Evolutionary conservation across 805 yeast species (phyloP).

Genomic region (Ogataea parapolymorpha): DNA sequence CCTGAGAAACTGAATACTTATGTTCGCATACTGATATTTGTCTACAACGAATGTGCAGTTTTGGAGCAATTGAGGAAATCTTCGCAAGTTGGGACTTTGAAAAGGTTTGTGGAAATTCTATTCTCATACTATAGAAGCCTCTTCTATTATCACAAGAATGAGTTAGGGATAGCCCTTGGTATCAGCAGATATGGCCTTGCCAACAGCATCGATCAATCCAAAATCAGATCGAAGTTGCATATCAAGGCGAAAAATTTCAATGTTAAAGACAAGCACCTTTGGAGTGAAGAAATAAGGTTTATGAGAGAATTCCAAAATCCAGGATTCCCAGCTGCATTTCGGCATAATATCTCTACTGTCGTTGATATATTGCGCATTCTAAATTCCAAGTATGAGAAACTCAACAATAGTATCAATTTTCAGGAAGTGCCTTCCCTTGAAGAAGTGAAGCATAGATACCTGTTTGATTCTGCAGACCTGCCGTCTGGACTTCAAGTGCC

Average conservation of each 20-base stretch:
- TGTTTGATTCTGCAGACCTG: constrained; percentile 21
- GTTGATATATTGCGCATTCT: constrained; percentile 20
- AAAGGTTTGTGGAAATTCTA: constrained; percentile 18
- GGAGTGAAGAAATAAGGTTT: constrained; percentile 20
- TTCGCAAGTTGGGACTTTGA: neutral
- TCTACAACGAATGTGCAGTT: constrained; percentile 20
- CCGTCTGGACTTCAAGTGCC: constrained; percentile 30
- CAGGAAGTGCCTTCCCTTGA: constrained; percentile 15
- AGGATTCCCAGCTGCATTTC: constrained; percentile 19
- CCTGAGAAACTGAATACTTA: constrained; percentile 21
- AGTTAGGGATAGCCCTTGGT: constrained; percentile 27
- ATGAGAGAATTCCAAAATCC: constrained; percentile 11
- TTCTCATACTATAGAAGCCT: constrained; percentile 27
- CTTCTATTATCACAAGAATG: constrained; percentile 23
- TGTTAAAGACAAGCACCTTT: constrained; percentile 20
- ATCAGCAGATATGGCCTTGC: constrained; percentile 26
- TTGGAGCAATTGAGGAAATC: constrained; percentile 7
- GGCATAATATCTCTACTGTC: constrained; percentile 15
- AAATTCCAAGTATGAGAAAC: constrained; percentile 23
- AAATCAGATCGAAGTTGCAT: constrained; percentile 24
- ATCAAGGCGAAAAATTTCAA: constrained; percentile 11
- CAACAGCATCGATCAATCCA: constrained; percentile 25
- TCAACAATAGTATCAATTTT: constrained; percentile 22
- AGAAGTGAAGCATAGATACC: constrained; percentile 14
- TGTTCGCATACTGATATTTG: constrained; percentile 22